These are phyloP conservation scores for Entoloma clypeatum DNA, from an alignment of 1,284 basidiomycete genomes.

Conservation along the genomic window DNA sequence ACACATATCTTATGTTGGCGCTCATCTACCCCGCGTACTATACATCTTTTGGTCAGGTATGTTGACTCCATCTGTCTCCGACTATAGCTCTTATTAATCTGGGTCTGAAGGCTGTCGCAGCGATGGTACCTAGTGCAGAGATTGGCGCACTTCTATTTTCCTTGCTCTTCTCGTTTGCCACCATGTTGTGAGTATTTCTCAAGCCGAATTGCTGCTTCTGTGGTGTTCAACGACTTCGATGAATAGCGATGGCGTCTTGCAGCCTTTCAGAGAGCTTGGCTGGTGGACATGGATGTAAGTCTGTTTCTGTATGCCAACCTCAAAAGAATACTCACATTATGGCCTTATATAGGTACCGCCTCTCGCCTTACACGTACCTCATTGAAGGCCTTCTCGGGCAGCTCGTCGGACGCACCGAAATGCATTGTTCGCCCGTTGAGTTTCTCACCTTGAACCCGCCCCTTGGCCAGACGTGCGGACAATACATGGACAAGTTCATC, in stretches of 20 bases:
- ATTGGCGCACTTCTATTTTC: slow-evolving; percentile 65
- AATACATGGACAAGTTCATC: slow-evolving; percentile 56
- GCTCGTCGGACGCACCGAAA: slow-evolving; percentile 44
- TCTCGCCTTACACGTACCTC: slow-evolving; percentile 77
- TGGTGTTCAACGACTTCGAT: slow-evolving; percentile 3
- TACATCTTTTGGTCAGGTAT: slow-evolving; percentile 49
- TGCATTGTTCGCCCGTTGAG: slow-evolving; percentile 57
- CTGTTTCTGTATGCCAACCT: not conserved
- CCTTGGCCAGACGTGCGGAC: slow-evolving; percentile 52
- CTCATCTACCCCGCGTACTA: slow-evolving; percentile 52
- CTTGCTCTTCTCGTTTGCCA: slow-evolving; percentile 65
- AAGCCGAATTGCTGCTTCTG: not conserved
- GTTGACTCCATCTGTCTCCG: slow-evolving; percentile 1
- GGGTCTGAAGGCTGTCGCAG: slow-evolving; percentile 46
- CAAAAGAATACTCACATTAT: not conserved
- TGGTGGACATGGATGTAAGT: slow-evolving; percentile 82
- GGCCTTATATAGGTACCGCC: slow-evolving; percentile 35
- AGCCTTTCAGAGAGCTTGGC: slow-evolving; percentile 60
- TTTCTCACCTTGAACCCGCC: slow-evolving; percentile 54
- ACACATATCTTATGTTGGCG: slow-evolving; percentile 47
- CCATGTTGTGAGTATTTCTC: slow-evolving; percentile 54
- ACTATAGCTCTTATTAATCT: not conserved
- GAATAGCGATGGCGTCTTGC: slow-evolving; percentile 58
- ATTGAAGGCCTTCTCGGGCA: slow-evolving; percentile 55
- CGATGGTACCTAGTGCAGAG: slow-evolving; percentile 62